These are phyloP conservation scores for Elsinoe fawcettii DNA, from an alignment of 2,329 filamentous ascomycete genomes.

Conservation along the genomic window DNA sequence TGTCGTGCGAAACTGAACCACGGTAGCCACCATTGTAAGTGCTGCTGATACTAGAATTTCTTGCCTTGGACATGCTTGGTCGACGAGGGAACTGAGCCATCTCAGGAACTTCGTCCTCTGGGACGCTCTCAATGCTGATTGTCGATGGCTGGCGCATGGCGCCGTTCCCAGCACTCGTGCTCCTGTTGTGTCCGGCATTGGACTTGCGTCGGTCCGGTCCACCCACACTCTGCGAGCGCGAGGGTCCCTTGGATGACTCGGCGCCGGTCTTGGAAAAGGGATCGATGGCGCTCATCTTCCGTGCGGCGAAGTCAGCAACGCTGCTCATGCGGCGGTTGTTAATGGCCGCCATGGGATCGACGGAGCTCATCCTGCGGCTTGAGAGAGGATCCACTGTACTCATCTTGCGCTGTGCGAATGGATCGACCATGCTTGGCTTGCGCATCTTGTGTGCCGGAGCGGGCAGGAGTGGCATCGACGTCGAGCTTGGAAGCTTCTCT, in stretches of 20 bases:
- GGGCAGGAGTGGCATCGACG: constrained; percentile 2
- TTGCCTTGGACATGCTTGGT: constrained; percentile 5
- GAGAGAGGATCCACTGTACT: neutral
- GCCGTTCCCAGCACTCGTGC: neutral
- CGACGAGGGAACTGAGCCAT: constrained; percentile 4
- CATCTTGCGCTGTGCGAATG: constrained; percentile 1
- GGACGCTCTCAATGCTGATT: constrained; percentile 4
- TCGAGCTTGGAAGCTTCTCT: neutral
- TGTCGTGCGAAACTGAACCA: constrained; percentile 13
- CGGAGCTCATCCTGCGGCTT: neutral
- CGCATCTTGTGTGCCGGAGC: neutral
- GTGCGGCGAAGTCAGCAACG: neutral
- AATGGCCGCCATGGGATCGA: neutral
- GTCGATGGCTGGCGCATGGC: neutral
- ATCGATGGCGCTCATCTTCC: constrained; percentile 12
- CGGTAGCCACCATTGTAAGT: constrained; percentile 15
- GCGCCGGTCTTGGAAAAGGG: neutral
- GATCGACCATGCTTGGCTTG: constrained; percentile 8
- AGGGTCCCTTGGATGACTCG: neutral
- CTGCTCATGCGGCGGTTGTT: constrained; percentile 9
- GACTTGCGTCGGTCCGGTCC: neutral
- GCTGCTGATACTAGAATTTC: constrained; percentile 9
- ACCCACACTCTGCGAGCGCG: neutral
- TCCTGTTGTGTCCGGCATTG: neutral
- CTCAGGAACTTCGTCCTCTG: constrained; percentile 12